phyloP scores from a whole-genome alignment of 176 grass and related monocot species.

The Tuctoria greenei region DNA sequence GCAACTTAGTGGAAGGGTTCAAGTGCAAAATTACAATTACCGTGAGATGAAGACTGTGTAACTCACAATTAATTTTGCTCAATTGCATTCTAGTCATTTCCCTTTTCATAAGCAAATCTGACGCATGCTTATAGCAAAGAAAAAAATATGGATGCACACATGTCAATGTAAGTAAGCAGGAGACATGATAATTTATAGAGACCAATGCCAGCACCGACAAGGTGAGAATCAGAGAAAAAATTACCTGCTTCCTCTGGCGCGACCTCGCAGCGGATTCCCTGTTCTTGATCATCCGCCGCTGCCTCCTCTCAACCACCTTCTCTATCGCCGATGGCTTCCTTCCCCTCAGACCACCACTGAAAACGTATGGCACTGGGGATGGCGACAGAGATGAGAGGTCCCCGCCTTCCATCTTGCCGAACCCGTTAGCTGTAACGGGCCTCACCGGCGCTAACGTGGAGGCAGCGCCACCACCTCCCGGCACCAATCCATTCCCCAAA shows the following conservation, averaged over 20 bases:
- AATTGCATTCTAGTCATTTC: no score
- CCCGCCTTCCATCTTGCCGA: slow-evolving; percentile 49
- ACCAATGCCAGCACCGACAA: neutral
- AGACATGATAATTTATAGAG: neutral
- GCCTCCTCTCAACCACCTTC: slow-evolving; percentile 81
- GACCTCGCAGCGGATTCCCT: slow-evolving; percentile 82
- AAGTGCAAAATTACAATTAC: no score
- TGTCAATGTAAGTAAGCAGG: slow-evolving; percentile 18
- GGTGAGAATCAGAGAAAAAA: neutral
- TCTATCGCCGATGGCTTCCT: slow-evolving; percentile 61
- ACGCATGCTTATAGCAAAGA: neutral
- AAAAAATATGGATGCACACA: neutral
- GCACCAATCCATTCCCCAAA: slow-evolving; percentile 33
- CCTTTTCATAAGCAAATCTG: neutral
- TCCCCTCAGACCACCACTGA: slow-evolving; percentile 54
- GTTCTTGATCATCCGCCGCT: slow-evolving; percentile 91
- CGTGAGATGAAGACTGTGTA: no score
- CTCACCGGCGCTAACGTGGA: slow-evolving; percentile 34
- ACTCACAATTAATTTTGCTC: no score
- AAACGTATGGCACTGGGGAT: slow-evolving; percentile 62
- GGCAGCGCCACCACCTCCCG: slow-evolving; percentile 17
- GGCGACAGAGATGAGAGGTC: slow-evolving; percentile 56
- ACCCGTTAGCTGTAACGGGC: slow-evolving; percentile 31
- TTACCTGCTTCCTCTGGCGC: slow-evolving; percentile 81
- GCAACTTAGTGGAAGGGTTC: no score